Percentiles rank a stretch among this genome's conserved stretches.
Conservation (phyloP, 192 early-diverging fungal genomes). For the Linnemannia elongata region DNA sequence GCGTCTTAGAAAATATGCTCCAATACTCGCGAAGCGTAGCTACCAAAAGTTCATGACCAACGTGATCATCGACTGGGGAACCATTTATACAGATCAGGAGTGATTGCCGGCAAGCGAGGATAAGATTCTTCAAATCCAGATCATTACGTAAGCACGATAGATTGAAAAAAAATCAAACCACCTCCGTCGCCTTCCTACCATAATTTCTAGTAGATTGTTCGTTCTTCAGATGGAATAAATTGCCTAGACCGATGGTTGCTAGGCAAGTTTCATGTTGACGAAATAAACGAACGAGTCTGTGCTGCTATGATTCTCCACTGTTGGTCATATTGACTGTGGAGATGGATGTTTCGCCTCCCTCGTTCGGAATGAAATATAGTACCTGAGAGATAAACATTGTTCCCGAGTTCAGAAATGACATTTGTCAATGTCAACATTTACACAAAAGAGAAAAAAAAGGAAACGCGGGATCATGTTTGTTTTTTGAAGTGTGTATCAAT, state of each 20-base stretch:
- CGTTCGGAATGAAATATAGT: too few species aligned
- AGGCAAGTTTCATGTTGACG: neutral
- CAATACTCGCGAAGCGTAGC: neutral
- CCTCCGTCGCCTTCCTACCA: neutral
- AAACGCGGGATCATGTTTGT: too few species aligned
- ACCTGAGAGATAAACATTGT: too few species aligned
- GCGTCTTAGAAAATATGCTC: neutral
- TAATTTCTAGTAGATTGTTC: neutral
- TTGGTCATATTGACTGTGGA: too few species aligned
- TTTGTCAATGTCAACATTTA: too few species aligned
- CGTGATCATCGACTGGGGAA: neutral
- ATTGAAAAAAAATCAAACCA: too few species aligned
- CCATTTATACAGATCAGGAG: neutral
- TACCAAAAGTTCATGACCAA: neutral
- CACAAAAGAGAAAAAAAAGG: too few species aligned
- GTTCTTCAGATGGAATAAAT: neutral
- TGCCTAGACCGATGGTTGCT: neutral
- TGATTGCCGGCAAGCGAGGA: neutral
- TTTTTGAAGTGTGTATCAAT: too few species aligned
- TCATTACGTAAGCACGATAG: neutral
- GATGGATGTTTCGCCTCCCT: too few species aligned
- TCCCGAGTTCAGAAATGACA: too few species aligned
- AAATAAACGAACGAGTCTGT: neutral
- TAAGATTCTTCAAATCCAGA: constrained; percentile 14
- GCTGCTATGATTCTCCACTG: too few species aligned